Evolutionary conservation across 2,329 filamentous ascomycete species (phyloP).

Genomic region (Rhexocercosporidium sp.): DNA sequence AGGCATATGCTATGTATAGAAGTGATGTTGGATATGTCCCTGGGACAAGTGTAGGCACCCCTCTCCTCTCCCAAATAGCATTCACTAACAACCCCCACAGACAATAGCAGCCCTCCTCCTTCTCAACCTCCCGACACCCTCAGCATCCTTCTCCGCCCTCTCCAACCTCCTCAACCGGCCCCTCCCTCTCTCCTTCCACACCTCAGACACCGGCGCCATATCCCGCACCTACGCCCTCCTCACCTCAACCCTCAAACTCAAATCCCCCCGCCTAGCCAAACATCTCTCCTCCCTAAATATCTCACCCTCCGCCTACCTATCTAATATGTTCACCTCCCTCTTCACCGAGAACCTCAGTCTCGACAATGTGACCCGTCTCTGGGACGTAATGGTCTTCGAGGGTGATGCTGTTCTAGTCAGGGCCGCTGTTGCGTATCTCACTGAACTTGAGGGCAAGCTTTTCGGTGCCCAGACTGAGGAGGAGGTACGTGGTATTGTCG

Average conservation of each 20-base stretch:
- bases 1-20: conserved; percentile 82
- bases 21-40: conserved; percentile 80
- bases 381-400: conserved; percentile 85
- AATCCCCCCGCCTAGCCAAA: conserved; percentile 65
- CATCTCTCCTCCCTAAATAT: conserved; percentile 62
- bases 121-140: conserved; percentile 69
- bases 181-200: conserved; percentile 76
- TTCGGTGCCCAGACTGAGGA: conserved; percentile 45
- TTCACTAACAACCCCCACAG: conserved; percentile 46
- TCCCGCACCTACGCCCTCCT: conserved; percentile 72
- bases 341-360: conserved; percentile 68
- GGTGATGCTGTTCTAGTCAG: conserved; percentile 75
- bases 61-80: conserved; percentile 15
- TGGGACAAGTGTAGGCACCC: conserved; percentile 72
- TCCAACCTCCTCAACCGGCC: conserved; percentile 80
- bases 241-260: conserved; percentile 67
- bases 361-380: conserved; percentile 74
- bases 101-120: conserved; percentile 76
- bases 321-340: conserved; percentile 64
- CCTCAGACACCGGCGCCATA: conserved; percentile 71
- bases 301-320: conserved; percentile 59
- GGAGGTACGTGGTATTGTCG: conserved; percentile 31
- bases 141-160: conserved; percentile 71
- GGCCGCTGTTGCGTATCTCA: conserved; percentile 71
- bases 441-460: conserved; percentile 54